Evolutionary conservation across 1,284 basidiomycete genomes (phyloP), one percentile per base, ranked within the genome.

Genomic region (Mycena citricolor): DNA sequence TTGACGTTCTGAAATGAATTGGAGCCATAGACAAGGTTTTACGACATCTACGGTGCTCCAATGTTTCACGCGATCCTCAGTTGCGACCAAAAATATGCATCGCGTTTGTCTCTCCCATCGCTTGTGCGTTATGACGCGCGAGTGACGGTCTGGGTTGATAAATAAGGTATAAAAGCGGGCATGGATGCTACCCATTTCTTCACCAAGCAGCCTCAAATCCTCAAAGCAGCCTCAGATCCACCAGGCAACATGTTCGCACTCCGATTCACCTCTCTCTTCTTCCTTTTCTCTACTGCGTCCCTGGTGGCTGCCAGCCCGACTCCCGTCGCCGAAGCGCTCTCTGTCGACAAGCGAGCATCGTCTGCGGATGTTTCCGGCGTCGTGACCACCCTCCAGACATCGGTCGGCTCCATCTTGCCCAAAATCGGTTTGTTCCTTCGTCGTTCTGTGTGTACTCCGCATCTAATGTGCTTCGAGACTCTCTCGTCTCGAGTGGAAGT

Each of bases 401-500:
- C 45, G 22, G 42, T 43, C 6, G 46, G 35, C 40, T 7, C 35
- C 24, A 48, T 49, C 37, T 40, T 52, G 12, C 49, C 49, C 11
- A 37, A 54, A 37, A 54, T 54, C 36, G 39, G 52, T 54, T 14
- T 17, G 49, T 23, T 10, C 6, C 21, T 20, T 12, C 19, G 19
- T 26, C 20, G n/a, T 30, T 12, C 12, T 32, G 11, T 22, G 4
- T 19, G 8, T 10, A 19, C 26, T 23, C 28, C 11, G 19, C 26
- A 19, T 13, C 20, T 16, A 19, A 14, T 23, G 34, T 12, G 24
- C n/a, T 13, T 19, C 13, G 41, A 63, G 61, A 51, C 35, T 36
- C 50, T 28, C 32, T 63, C 19, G 52, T 52, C 11, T 26, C 52
- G 5, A 47, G 42, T 35, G 55, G 55, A 14, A 55, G 32, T 2